A percentile compares a stretch with the other conserved stretches of the same genome.
These are phyloP conservation scores for Phytophthora podocarpi DNA, from an alignment of 352 stramenopile genomes.

Conservation along the genomic window DNA sequence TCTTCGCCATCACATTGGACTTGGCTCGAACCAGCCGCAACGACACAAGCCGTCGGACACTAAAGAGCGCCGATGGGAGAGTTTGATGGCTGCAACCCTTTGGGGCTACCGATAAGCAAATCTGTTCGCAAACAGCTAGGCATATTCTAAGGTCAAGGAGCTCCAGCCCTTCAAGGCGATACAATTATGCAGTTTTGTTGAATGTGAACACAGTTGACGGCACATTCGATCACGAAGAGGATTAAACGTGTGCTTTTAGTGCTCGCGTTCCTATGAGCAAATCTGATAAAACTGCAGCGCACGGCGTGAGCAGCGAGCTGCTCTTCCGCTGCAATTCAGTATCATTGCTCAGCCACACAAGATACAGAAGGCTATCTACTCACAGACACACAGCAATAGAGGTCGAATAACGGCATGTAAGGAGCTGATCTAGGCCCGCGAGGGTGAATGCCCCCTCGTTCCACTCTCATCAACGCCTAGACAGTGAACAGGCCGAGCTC, in stretches of 20 bases:
- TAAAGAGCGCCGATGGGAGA: no score
- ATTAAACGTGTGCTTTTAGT: constrained; percentile 90
- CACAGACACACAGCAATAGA: not conserved
- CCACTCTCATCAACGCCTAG: constrained; percentile 84
- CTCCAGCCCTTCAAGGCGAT: no score
- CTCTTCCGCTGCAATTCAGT: constrained; percentile 75
- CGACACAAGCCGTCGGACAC: no score
- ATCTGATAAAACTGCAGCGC: constrained; percentile 83
- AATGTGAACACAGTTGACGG: constrained; percentile 86
- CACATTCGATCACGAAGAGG: constrained; percentile 76
- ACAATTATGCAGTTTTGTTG: not conserved
- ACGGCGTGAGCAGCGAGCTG: constrained; percentile 35
- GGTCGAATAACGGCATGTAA: constrained; percentile 48
- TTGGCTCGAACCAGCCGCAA: no score
- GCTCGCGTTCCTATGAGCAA: constrained; percentile 81
- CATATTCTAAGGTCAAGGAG: no score
- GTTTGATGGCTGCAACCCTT: no score
- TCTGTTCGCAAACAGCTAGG: no score
- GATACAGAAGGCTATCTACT: not conserved
- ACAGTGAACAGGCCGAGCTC: constrained; percentile 59
- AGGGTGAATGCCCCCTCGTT: constrained; percentile 38
- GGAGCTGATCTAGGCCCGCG: constrained; percentile 78
- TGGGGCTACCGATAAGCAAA: no score
- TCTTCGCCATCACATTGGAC: no score
- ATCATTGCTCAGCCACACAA: constrained; percentile 54